A percentile compares a stretch with the other conserved stretches of the same genome.
phyloP scores from a whole-genome alignment of 441 rosid genomes.

The Aleurites moluccanus region DNA sequence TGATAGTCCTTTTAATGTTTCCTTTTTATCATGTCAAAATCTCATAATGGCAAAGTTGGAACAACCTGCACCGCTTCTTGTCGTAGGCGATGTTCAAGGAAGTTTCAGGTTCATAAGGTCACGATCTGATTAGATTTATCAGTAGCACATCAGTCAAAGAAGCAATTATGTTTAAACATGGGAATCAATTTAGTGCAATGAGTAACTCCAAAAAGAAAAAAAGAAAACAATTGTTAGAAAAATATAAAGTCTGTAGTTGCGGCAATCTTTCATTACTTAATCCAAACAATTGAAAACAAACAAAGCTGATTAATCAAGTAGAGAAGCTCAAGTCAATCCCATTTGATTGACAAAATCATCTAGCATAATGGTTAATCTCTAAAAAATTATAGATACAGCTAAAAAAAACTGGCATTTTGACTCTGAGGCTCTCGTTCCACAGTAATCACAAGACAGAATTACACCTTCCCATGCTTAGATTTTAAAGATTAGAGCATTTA shows the following conservation, averaged over 20 bases:
- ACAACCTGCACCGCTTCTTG: neutral
- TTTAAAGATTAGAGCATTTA: neutral
- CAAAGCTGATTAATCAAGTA: neutral
- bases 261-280: conserved; percentile 1
- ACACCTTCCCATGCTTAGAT: neutral
- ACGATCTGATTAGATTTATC: neutral
- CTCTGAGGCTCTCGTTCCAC: neutral
- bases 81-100: neutral
- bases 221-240: neutral
- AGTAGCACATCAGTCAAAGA: conserved; percentile 19
- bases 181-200: neutral
- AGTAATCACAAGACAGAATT: neutral
- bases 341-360: conserved; percentile 16
- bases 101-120: conserved; percentile 5
- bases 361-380: neutral
- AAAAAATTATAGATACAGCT: conserved; percentile 18
- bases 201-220: neutral
- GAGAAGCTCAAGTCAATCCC: conserved; percentile 25
- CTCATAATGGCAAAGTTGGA: conserved; percentile 19
- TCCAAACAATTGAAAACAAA: neutral
- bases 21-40: conserved; percentile 13
- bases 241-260: conserved; percentile 19
- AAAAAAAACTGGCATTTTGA: conserved; percentile 20
- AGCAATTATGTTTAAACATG: conserved; percentile 1
- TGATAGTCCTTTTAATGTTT: neutral